phyloP scores from a whole-genome alignment of 345 rosid genomes.

The Eucalyptus cloeziana region DNA sequence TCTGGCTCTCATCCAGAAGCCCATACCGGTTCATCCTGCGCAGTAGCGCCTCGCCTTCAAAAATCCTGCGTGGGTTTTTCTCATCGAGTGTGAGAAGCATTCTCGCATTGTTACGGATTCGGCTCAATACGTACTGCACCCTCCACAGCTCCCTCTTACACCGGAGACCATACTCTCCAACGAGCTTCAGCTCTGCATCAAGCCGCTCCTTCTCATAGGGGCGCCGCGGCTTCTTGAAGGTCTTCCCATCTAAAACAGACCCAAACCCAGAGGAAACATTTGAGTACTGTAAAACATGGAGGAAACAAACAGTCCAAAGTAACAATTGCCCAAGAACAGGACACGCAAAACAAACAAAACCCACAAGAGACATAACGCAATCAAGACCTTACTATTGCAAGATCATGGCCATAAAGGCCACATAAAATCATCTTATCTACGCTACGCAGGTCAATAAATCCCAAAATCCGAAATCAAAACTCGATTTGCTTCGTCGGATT shows the following conservation, averaged over 20 bases:
- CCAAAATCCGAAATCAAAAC: background rate
- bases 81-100: conserved; percentile 48
- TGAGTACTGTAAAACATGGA: background rate
- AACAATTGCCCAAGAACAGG: background rate
- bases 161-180: conserved; percentile 38
- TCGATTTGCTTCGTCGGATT: background rate
- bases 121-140: conserved; percentile 41
- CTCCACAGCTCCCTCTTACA: conserved; percentile 50
- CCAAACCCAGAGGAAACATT: background rate
- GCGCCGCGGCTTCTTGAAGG: conserved; percentile 45
- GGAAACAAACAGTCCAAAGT: background rate
- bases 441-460: background rate
- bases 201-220: conserved; percentile 48
- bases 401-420: background rate
- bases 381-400: background rate
- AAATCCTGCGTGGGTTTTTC: conserved; percentile 37
- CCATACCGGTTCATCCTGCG: conserved; percentile 42
- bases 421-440: background rate
- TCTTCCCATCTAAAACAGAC: conserved; percentile 30
- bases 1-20: conserved; percentile 33
- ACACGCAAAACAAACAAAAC: background rate
- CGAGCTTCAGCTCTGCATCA: conserved; percentile 45
- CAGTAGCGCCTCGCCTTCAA: conserved; percentile 39
- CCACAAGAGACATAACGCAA: background rate
- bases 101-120: conserved; percentile 41